Percentiles rank a stretch among this genome's conserved stretches.
Evolutionary conservation across 345 rosid species (phyloP).

Genomic region (Camelina neglecta): DNA sequence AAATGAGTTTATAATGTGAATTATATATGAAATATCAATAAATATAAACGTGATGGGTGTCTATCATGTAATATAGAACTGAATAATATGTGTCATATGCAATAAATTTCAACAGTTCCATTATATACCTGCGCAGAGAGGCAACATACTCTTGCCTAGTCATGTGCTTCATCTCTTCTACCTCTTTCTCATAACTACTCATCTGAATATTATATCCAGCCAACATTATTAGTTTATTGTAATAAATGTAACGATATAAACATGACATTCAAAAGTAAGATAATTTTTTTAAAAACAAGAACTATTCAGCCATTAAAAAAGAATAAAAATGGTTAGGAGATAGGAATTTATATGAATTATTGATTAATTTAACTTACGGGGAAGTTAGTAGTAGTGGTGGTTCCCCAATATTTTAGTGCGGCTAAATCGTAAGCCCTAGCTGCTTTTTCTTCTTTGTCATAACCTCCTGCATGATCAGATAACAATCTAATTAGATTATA

Average conservation of each 20-base stretch:
- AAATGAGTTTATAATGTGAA: constrained; percentile 17
- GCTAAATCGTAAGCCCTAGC: constrained; percentile 94
- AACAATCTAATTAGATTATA: not conserved
- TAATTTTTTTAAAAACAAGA: not conserved
- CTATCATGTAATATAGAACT: not conserved
- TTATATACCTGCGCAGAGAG: constrained; percentile 78
- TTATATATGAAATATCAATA: not conserved
- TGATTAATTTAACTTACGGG: constrained; percentile 51
- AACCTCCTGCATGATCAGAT: constrained; percentile 62
- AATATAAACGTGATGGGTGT: constrained; percentile 14
- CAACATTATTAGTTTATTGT: not conserved
- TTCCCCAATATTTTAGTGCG: constrained; percentile 94
- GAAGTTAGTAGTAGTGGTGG: constrained; percentile 88
- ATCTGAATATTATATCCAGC: constrained; percentile 53
- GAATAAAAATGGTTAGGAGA: constrained; percentile 26
- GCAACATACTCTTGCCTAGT: constrained; percentile 94
- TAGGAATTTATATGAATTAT: constrained; percentile 13
- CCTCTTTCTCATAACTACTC: constrained; percentile 75
- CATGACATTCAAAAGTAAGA: not conserved
- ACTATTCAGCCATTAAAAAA: not conserved
- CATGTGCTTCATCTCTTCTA: constrained; percentile 98
- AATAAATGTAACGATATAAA: constrained; percentile 21
- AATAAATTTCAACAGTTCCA: constrained; percentile 33
- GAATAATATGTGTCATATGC: constrained; percentile 19
- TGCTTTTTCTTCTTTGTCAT: constrained; percentile 98